Evolutionary conservation across 2,329 filamentous ascomycete genomes (phyloP).

Genomic region (Colletotrichum plurivorum): DNA sequence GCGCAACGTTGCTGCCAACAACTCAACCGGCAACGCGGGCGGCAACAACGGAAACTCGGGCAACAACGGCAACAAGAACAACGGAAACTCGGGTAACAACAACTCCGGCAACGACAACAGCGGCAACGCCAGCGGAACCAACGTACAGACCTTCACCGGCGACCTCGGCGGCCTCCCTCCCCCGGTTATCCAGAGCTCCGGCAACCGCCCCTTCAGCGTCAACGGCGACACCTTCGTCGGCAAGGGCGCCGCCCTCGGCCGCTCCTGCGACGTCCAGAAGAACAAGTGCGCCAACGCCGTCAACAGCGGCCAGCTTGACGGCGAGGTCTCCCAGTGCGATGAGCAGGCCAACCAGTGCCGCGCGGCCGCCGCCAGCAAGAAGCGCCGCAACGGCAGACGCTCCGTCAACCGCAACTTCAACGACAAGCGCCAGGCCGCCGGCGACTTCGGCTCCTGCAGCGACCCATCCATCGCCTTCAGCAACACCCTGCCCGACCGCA

Average conservation of each 20-base stretch:
- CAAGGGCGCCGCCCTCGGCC: constrained; percentile 59
- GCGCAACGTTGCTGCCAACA: constrained; percentile 17
- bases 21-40: constrained; percentile 28
- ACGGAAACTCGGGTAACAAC: constrained; percentile 20
- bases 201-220: constrained; percentile 63
- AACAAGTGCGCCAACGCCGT: constrained; percentile 64
- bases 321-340: constrained; percentile 58
- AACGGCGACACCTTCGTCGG: constrained; percentile 69
- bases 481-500: constrained; percentile 61
- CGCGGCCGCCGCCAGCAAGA: constrained; percentile 12
- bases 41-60: constrained; percentile 6
- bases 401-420: constrained; percentile 41
- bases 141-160: constrained; percentile 64
- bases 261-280: constrained; percentile 65
- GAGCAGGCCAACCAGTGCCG: constrained; percentile 57
- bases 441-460: constrained; percentile 63
- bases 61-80: constrained; percentile 28
- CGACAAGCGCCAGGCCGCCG: constrained; percentile 43
- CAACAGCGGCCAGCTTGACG: constrained; percentile 57
- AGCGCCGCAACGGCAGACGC: constrained; percentile 30
- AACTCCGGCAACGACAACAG: constrained; percentile 39
- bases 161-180: constrained; percentile 58
- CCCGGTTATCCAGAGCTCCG: constrained; percentile 54
- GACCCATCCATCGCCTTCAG: constrained; percentile 66
- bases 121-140: constrained; percentile 44